These are phyloP conservation scores for Rhodotorula kratochvilovae DNA, from an alignment of 768 basidiomycete species.

Conservation along the genomic window DNA sequence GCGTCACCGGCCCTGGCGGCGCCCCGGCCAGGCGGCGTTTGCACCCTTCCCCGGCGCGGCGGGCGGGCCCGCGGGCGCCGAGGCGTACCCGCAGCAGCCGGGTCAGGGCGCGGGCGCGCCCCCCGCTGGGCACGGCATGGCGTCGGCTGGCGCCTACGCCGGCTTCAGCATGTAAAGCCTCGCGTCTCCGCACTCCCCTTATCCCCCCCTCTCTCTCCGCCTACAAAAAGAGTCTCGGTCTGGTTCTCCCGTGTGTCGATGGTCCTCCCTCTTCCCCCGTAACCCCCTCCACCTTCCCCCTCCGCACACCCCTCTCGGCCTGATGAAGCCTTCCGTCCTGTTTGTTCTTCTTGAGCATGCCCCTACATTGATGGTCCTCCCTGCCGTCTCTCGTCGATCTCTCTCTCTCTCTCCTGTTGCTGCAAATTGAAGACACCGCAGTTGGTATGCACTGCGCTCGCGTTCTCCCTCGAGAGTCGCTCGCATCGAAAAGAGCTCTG, in stretches of 20 bases:
- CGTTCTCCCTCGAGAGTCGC: no score
- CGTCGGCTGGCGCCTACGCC: constrained; percentile 11
- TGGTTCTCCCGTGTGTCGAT: no score
- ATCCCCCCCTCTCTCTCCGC: not conserved
- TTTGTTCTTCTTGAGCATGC: not conserved
- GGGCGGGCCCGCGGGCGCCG: not conserved
- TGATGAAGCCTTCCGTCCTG: not conserved
- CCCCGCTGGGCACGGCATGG: constrained; percentile 10
- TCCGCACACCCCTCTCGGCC: no score
- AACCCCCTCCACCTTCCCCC: not conserved
- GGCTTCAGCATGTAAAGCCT: constrained; percentile 14
- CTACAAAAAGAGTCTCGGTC: no score
- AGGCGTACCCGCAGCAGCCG: constrained; percentile 10
- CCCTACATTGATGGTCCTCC: no score
- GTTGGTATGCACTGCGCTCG: no score
- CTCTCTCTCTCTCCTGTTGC: no score
- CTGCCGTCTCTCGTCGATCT: no score
- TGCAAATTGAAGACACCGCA: no score
- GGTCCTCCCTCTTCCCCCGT: not conserved
- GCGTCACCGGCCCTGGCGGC: not conserved
- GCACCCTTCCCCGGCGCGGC: constrained; percentile 15
- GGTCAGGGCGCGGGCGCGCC: not conserved
- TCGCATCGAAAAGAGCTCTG: no score
- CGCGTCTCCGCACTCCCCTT: not conserved
- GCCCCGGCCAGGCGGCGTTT: constrained; percentile 5